Conservation (phyloP, 805 yeast species). For the Saccharomycodes ludwigii region DNA sequence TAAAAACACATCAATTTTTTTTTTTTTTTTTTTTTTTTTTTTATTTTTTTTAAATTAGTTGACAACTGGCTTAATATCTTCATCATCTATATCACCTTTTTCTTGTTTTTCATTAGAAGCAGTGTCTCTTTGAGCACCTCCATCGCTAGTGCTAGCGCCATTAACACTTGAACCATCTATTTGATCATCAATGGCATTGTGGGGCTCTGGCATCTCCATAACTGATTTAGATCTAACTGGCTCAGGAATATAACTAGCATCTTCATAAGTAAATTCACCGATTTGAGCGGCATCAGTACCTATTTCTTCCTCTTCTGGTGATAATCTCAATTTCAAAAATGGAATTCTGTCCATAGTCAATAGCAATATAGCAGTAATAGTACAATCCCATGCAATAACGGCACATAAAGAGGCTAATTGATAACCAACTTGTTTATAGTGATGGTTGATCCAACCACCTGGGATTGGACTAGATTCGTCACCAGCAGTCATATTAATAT, state of each 20-base stretch:
- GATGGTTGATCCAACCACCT: constrained; percentile 86
- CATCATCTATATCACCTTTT: no score
- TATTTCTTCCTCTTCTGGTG: constrained; percentile 74
- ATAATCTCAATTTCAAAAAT: constrained; percentile 66
- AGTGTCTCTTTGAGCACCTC: no score
- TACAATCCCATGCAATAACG: constrained; percentile 64
- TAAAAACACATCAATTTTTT: no score
- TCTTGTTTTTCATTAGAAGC: no score
- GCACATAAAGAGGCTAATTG: constrained; percentile 73
- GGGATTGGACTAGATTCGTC: constrained; percentile 37
- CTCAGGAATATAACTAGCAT: constrained; percentile 58
- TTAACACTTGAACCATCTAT: constrained; percentile 18
- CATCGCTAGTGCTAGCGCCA: no score
- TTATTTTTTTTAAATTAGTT: no score
- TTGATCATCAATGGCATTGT: constrained; percentile 24
- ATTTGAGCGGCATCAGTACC: constrained; percentile 87
- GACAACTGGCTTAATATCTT: no score
- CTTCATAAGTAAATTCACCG: constrained; percentile 73
- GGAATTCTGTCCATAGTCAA: constrained; percentile 64
- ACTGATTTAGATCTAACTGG: constrained; percentile 54
- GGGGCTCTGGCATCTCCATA: constrained; percentile 17
- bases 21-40: no score
- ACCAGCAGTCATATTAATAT: constrained; percentile 77
- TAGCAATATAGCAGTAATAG: constrained; percentile 57
- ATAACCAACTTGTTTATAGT: constrained; percentile 73